phyloP scores from a whole-genome alignment of 768 basidiomycete species.

The Obba rivulosa region DNA sequence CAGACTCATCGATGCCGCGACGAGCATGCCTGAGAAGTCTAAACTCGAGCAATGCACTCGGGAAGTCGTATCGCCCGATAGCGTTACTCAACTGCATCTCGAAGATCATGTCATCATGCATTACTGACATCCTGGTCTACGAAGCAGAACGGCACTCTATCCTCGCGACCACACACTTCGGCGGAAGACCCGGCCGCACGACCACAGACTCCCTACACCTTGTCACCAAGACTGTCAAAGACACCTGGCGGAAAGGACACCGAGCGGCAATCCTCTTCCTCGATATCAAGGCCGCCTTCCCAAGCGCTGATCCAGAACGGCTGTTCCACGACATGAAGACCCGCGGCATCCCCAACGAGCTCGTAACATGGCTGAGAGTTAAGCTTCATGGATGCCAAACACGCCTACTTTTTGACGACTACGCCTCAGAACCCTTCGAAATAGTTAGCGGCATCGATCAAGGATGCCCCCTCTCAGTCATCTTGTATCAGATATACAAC shows the following conservation, averaged over 20 bases:
- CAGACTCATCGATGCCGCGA: too few species aligned
- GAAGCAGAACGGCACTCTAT: constrained; percentile 6
- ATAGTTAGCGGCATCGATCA: too few species aligned
- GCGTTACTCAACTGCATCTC: constrained; percentile 25
- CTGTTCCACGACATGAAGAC: constrained; percentile 11
- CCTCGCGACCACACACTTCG: constrained; percentile 18
- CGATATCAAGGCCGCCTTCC: constrained; percentile 30
- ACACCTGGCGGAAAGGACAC: constrained; percentile 16
- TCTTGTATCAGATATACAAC: constrained; percentile 29
- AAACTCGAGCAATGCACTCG: constrained; percentile 28
- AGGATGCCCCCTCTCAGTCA: constrained; percentile 26
- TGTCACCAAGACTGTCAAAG: constrained; percentile 13
- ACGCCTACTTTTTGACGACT: constrained; percentile 21
- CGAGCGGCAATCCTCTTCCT: constrained; percentile 26
- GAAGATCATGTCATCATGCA: constrained; percentile 18
- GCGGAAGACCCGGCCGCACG: constrained; percentile 15
- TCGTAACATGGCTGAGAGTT: constrained; percentile 10
- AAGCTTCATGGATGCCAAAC: constrained; percentile 14
- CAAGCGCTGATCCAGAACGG: constrained; percentile 2
- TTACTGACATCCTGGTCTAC: constrained; percentile 6
- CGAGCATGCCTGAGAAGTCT: too few species aligned
- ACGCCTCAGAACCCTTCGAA: constrained; percentile 8
- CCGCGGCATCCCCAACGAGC: constrained; percentile 10
- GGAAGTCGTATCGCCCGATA: constrained; percentile 35
- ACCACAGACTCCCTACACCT: constrained; percentile 22